These are phyloP conservation scores for Solanum chaucha DNA, from an alignment of 257 asterid species.

Conservation along the genomic window DNA sequence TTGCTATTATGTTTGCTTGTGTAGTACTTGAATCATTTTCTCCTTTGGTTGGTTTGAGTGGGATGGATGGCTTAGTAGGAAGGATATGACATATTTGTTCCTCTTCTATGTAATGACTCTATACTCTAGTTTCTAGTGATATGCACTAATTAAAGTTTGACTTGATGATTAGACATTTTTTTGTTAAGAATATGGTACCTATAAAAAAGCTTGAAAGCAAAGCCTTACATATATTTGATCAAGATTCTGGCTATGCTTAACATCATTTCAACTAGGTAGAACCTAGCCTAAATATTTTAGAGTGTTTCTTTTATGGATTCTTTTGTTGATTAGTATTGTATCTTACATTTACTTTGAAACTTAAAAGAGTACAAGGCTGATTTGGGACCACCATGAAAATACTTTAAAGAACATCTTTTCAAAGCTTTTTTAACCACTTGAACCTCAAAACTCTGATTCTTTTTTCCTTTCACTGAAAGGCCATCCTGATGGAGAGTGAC, in stretches of 20 bases:
- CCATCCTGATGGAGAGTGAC: slow-evolving; percentile 5
- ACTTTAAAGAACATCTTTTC: slow-evolving; percentile 9
- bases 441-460: slow-evolving; percentile 4
- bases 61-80: not conserved
- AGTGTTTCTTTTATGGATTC: slow-evolving; percentile 4
- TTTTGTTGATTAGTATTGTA: not conserved
- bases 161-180: slow-evolving; percentile 8
- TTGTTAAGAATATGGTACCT: not conserved
- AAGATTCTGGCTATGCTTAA: slow-evolving; percentile 8
- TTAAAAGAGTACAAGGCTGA: not conserved
- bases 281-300: slow-evolving; percentile 3
- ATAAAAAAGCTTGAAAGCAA: not conserved
- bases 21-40: not conserved
- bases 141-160: not conserved
- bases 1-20: not conserved
- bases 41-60: not conserved
- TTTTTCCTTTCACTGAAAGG: slow-evolving; percentile 1
- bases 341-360: not conserved
- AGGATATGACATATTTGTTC: not conserved
- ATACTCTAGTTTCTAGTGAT: not conserved
- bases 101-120: not conserved
- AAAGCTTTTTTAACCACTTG: slow-evolving; percentile 18
- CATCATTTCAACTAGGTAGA: slow-evolving; percentile 11
- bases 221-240: not conserved
- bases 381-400: slow-evolving; percentile 15